Conservation (phyloP, 2,329 filamentous ascomycete genomes). For the Colletotrichum horii region DNA sequence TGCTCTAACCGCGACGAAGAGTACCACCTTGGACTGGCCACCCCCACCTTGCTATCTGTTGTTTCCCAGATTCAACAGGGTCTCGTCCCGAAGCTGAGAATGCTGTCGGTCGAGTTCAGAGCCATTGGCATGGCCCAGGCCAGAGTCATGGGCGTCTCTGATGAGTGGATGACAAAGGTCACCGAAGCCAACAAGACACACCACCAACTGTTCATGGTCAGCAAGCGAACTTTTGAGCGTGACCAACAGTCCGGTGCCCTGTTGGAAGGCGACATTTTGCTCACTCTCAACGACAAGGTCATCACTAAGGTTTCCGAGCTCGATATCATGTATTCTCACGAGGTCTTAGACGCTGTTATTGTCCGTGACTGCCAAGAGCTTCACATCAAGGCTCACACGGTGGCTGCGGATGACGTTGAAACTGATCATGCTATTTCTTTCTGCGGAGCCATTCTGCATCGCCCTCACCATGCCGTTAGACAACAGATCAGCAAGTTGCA, state of each 20-base stretch:
- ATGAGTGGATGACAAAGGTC: conserved; percentile 94
- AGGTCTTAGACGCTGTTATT: conserved; percentile 81
- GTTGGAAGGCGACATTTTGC: conserved; percentile 88
- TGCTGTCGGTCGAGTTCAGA: conserved; percentile 92
- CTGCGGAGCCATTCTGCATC: conserved; percentile 91
- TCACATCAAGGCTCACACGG: conserved; percentile 78
- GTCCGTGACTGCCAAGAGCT: conserved; percentile 86
- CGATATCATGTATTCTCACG: conserved; percentile 94
- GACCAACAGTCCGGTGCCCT: conserved; percentile 60
- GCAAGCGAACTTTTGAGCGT: conserved; percentile 79
- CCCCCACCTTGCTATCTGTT: conserved; percentile 88
- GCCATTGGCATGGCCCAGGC: conserved; percentile 97
- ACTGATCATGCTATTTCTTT: conserved; percentile 92
- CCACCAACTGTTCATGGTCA: conserved; percentile 98
- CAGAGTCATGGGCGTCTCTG: conserved; percentile 94
- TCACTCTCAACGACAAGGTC: conserved; percentile 88
- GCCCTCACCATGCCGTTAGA: conserved; percentile 92
- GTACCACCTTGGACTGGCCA: conserved; percentile 92
- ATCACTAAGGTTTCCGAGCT: conserved; percentile 93
- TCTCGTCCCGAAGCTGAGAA: conserved; percentile 79
- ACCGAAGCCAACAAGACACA: conserved; percentile 87
- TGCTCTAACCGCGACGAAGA: conserved; percentile 88
- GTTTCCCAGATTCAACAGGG: conserved; percentile 84
- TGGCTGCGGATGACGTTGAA: conserved; percentile 88
- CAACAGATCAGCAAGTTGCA: conserved; percentile 98